phyloP scores from a whole-genome alignment of 495 filamentous ascomycete species.

The Penicillium herquei region DNA sequence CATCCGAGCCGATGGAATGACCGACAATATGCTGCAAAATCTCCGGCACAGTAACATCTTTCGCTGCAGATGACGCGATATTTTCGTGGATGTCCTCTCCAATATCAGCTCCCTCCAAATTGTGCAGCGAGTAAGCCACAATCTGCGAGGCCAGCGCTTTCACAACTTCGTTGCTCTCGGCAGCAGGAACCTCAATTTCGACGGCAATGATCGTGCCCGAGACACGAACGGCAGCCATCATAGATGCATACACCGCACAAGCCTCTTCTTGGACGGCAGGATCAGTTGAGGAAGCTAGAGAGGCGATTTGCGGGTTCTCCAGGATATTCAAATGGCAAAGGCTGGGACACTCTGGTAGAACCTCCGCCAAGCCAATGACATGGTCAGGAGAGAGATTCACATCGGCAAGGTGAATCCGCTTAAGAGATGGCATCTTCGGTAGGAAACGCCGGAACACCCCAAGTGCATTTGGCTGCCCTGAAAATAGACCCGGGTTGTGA shows the following conservation, averaged over 20 bases:
- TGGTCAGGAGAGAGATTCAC: slow-evolving; percentile 84
- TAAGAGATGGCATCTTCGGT: slow-evolving; percentile 75
- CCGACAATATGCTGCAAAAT: slow-evolving; percentile 68
- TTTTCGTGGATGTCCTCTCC: slow-evolving; percentile 43
- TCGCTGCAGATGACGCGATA: slow-evolving; percentile 31
- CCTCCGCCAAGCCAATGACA: slow-evolving; percentile 83
- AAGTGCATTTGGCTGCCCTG: slow-evolving; percentile 69
- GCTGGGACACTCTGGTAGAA: slow-evolving; percentile 78
- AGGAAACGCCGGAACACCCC: slow-evolving; percentile 76
- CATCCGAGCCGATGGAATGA: slow-evolving; percentile 30
- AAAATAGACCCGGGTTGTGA: slow-evolving; percentile 82
- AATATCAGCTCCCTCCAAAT: slow-evolving; percentile 68
- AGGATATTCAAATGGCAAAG: slow-evolving; percentile 86
- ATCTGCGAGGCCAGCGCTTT: slow-evolving; percentile 92
- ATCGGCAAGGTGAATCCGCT: slow-evolving; percentile 83
- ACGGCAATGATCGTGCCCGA: slow-evolving; percentile 81
- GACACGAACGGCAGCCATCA: slow-evolving; percentile 84
- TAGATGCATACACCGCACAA: slow-evolving; percentile 86
- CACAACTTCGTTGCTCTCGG: slow-evolving; percentile 79
- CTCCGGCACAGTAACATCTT: slow-evolving; percentile 55
- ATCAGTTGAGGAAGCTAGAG: slow-evolving; percentile 64
- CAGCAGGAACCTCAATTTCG: slow-evolving; percentile 83
- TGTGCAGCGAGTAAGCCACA: slow-evolving; percentile 87
- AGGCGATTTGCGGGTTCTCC: slow-evolving; percentile 72
- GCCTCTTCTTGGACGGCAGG: slow-evolving; percentile 85